These are phyloP conservation scores for Penstemon davidsonii DNA, from an alignment of 257 asterid genomes.

Conservation along the genomic window DNA sequence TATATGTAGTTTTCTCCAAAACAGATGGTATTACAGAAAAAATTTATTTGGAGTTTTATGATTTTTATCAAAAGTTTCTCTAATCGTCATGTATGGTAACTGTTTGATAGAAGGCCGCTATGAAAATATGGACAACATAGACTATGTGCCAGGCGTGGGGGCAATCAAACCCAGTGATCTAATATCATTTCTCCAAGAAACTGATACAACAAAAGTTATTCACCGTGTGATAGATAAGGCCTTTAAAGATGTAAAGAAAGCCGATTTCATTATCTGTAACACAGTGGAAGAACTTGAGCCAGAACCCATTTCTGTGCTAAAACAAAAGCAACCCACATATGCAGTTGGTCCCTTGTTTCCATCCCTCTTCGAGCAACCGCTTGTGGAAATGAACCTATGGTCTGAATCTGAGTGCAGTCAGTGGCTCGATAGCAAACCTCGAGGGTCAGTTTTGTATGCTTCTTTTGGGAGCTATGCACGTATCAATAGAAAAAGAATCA, in stretches of 20 bases:
- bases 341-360: constrained; percentile 22
- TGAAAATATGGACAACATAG: background rate
- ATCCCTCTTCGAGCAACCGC: background rate
- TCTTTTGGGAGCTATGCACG: constrained; percentile 16
- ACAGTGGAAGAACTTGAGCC: constrained; percentile 19
- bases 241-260: constrained; percentile 11
- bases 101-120: background rate
- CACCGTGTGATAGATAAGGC: constrained; percentile 2
- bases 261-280: constrained; percentile 14
- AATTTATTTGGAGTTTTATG: too few species aligned
- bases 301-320: background rate
- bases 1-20: too few species aligned
- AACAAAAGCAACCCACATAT: constrained; percentile 5
- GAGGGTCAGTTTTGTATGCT: constrained; percentile 16
- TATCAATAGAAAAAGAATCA: background rate
- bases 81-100: too few species aligned
- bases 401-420: constrained; percentile 10
- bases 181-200: background rate
- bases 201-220: background rate
- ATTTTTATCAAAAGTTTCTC: too few species aligned
- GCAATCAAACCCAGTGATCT: constrained; percentile 7
- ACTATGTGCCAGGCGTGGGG: constrained; percentile 17
- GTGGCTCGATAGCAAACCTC: constrained; percentile 26
- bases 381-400: constrained; percentile 16
- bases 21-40: too few species aligned